phyloP scores from a whole-genome alignment of 768 basidiomycete genomes.

The Boletus huronensis region DNA sequence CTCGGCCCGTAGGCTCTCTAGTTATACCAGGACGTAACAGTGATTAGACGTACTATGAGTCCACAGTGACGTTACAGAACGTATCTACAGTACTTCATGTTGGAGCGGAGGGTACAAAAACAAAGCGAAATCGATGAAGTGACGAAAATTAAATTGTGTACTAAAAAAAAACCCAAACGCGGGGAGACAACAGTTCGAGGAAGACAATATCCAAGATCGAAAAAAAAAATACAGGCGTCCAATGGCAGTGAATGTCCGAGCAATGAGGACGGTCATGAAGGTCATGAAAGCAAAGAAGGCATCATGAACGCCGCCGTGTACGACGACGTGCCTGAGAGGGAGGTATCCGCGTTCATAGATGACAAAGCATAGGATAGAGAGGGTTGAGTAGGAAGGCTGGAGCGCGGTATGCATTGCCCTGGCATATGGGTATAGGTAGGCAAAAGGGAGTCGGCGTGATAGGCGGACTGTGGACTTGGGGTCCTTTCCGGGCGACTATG shows the following conservation, averaged over 20 bases:
- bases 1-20: conserved; percentile 58
- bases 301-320: conserved; percentile 32
- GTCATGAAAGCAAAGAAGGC: conserved; percentile 34
- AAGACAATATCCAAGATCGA: conserved; percentile 31
- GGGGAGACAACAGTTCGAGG: conserved; percentile 19
- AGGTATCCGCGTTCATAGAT: conserved; percentile 32
- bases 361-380: conserved; percentile 44
- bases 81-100: conserved; percentile 33
- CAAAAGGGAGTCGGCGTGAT: conserved; percentile 30
- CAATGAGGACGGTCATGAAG: conserved; percentile 24
- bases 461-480: conserved; percentile 25
- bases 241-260: conserved; percentile 17
- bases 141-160: conserved; percentile 15
- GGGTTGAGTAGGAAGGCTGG: conserved; percentile 31
- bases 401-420: conserved; percentile 36
- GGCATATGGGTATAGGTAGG: conserved; percentile 31
- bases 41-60: conserved; percentile 27
- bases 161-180: conserved; percentile 6
- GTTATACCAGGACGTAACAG: conserved; percentile 38
- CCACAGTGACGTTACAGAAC: conserved; percentile 25
- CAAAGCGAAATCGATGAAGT: conserved; percentile 18
- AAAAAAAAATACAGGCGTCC: conserved; percentile 20
- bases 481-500: conserved; percentile 29
- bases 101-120: conserved; percentile 21
- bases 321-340: conserved; percentile 19